Conservation (phyloP, 305 asterid genomes). For the Petunia hybrid region DNA sequence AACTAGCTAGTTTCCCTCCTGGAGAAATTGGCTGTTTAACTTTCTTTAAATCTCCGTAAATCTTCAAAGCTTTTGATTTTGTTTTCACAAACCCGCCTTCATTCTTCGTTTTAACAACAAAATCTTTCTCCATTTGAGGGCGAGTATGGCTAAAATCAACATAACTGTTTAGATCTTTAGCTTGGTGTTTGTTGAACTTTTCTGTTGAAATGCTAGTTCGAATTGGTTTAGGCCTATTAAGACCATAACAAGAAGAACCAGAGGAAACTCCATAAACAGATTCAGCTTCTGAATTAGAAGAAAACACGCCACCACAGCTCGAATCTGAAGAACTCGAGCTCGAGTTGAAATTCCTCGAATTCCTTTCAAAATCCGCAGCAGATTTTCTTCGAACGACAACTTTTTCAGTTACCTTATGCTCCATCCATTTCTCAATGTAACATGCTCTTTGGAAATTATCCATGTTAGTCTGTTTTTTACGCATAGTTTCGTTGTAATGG, state of each 20-base stretch:
- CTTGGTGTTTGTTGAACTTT: conserved; percentile 18
- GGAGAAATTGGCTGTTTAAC: conserved; percentile 94
- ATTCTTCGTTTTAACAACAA: conserved; percentile 41
- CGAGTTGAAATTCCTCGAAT: conserved; percentile 46
- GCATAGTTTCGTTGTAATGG: conserved; percentile 48
- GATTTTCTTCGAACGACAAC: conserved; percentile 54
- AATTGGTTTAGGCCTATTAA: conserved; percentile 68
- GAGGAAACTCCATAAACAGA: conserved; percentile 45
- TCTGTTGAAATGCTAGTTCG: conserved; percentile 50
- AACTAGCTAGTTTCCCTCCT: conserved; percentile 78
- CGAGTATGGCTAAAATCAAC: conserved; percentile 15
- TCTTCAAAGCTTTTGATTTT: conserved; percentile 76
- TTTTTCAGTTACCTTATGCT: conserved; percentile 59
- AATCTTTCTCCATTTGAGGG: not conserved
- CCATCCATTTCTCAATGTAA: conserved; percentile 95
- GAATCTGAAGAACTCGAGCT: conserved; percentile 82
- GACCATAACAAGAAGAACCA: conserved; percentile 44
- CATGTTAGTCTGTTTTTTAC: conserved; percentile 54
- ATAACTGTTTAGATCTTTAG: conserved; percentile 35
- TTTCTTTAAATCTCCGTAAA: conserved; percentile 85
- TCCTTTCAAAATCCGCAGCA: conserved; percentile 50
- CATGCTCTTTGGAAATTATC: conserved; percentile 66
- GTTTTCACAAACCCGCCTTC: conserved; percentile 69
- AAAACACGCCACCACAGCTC: conserved; percentile 58
- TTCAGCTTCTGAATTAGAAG: conserved; percentile 62